These are phyloP conservation scores for Ophioceras dolichostomum DNA, from an alignment of 2,329 filamentous ascomycete species.

Conservation along the genomic window DNA sequence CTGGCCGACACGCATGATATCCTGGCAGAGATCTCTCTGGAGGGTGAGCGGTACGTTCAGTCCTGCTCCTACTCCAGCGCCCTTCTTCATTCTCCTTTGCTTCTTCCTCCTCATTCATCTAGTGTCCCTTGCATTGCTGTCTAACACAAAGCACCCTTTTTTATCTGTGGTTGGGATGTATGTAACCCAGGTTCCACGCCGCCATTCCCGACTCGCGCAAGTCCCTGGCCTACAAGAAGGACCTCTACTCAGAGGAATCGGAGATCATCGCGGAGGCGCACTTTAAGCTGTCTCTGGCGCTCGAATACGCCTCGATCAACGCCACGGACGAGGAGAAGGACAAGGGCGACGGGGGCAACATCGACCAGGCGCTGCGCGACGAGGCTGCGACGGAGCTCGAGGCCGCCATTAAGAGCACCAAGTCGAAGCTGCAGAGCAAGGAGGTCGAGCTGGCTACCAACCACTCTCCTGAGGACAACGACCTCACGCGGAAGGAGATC, in stretches of 20 bases:
- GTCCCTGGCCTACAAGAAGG: constrained; percentile 65
- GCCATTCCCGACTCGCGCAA: constrained; percentile 77
- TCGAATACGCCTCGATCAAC: constrained; percentile 83
- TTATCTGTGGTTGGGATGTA: background rate
- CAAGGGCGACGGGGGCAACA: constrained; percentile 29
- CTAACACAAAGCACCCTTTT: background rate
- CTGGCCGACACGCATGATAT: constrained; percentile 89
- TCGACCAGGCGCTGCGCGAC: constrained; percentile 59
- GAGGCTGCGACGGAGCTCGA: constrained; percentile 63
- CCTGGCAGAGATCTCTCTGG: constrained; percentile 90
- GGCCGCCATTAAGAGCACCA: constrained; percentile 60
- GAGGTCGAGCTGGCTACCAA: constrained; percentile 52
- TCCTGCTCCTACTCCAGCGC: background rate
- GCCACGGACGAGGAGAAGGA: constrained; percentile 39
- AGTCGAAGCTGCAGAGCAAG: constrained; percentile 57
- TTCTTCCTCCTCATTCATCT: too few relatives aligned
- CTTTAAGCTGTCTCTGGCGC: constrained; percentile 87
- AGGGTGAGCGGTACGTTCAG: constrained; percentile 74
- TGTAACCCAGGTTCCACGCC: constrained; percentile 62
- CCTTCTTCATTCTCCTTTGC: constrained; percentile 1
- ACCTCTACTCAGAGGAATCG: constrained; percentile 68
- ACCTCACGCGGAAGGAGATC: constrained; percentile 49
- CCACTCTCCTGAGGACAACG: constrained; percentile 55
- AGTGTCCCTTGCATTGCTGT: too few relatives aligned
- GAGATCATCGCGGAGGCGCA: constrained; percentile 87